These are phyloP conservation scores for Phytophthora podocarpi DNA, from an alignment of 352 stramenopile species.

Conservation along the genomic window DNA sequence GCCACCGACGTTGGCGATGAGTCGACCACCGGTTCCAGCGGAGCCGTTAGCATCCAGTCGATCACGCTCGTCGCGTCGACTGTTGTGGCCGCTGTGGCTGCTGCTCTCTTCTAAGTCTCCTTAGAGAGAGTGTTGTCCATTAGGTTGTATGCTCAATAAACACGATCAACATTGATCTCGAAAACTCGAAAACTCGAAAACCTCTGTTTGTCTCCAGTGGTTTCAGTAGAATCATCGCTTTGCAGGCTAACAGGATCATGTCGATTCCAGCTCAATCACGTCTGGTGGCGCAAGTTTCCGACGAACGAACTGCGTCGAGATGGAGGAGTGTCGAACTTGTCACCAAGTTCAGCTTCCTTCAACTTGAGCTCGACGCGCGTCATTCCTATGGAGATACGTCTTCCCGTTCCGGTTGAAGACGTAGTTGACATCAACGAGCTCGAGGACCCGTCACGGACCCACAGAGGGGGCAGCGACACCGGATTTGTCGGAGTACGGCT, in stretches of 20 bases:
- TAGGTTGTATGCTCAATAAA: slow-evolving; percentile 39
- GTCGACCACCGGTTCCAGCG: slow-evolving; percentile 10
- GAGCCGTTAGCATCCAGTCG: slow-evolving; percentile 22
- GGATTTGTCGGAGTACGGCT: slow-evolving; percentile 7
- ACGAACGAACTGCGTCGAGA: slow-evolving; percentile 32
- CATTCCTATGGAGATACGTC: slow-evolving; percentile 36
- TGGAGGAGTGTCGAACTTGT: slow-evolving; percentile 42
- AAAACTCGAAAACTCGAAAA: no score
- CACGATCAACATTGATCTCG: slow-evolving; percentile 25
- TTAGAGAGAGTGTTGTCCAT: slow-evolving; percentile 11
- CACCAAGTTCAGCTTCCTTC: slow-evolving; percentile 59
- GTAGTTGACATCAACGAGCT: slow-evolving; percentile 18
- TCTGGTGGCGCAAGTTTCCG: slow-evolving; percentile 17
- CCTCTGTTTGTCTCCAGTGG: no score
- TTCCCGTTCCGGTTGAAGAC: slow-evolving; percentile 14
- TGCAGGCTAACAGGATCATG: no score
- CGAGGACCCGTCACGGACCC: slow-evolving; percentile 19
- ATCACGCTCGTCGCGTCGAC: slow-evolving; percentile 20
- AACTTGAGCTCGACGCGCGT: slow-evolving; percentile 59
- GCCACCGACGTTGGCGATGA: slow-evolving; percentile 20
- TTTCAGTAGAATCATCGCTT: no score
- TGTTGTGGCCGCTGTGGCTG: slow-evolving; percentile 16
- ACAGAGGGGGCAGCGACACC: slow-evolving; percentile 33
- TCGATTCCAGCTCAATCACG: slow-evolving; percentile 6
- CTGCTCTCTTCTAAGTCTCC: slow-evolving; percentile 28